phyloP scores from a whole-genome alignment of 257 asterid species.

The Solanum arcanum region DNA sequence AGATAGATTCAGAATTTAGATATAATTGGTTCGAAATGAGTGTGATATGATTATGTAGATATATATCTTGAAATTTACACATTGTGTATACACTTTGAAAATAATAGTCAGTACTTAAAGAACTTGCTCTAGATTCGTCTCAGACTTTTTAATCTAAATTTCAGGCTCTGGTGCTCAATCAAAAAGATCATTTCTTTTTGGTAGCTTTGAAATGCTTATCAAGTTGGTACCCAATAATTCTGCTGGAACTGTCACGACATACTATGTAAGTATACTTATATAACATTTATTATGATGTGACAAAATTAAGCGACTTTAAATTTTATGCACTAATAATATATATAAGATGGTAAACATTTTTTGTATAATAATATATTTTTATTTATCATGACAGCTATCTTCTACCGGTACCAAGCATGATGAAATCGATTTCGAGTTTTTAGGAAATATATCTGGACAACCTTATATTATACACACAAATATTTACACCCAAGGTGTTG shows the following conservation, averaged over 20 bases:
- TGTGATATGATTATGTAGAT: background rate
- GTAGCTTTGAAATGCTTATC: constrained; percentile 59
- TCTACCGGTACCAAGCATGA: constrained; percentile 54
- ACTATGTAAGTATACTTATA: constrained; percentile 29
- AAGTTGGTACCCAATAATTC: constrained; percentile 59
- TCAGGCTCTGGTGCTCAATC: constrained; percentile 63
- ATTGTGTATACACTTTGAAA: background rate
- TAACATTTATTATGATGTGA: too few species aligned
- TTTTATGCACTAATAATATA: background rate
- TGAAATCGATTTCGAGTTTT: constrained; percentile 79
- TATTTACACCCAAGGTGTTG: constrained; percentile 45
- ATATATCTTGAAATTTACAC: background rate
- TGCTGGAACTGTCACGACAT: constrained; percentile 76
- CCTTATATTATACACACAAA: constrained; percentile 65
- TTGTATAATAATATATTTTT: background rate
- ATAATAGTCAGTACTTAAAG: background rate
- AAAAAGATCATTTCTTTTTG: constrained; percentile 41
- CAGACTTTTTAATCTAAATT: background rate
- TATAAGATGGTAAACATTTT: background rate
- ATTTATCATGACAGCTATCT: constrained; percentile 29
- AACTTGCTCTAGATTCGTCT: background rate
- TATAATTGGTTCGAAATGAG: background rate
- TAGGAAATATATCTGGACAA: constrained; percentile 66
- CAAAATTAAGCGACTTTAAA: too few species aligned
- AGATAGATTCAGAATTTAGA: background rate